phyloP scores from a whole-genome alignment of 257 asterid species.

The Catharanthus roseus region DNA sequence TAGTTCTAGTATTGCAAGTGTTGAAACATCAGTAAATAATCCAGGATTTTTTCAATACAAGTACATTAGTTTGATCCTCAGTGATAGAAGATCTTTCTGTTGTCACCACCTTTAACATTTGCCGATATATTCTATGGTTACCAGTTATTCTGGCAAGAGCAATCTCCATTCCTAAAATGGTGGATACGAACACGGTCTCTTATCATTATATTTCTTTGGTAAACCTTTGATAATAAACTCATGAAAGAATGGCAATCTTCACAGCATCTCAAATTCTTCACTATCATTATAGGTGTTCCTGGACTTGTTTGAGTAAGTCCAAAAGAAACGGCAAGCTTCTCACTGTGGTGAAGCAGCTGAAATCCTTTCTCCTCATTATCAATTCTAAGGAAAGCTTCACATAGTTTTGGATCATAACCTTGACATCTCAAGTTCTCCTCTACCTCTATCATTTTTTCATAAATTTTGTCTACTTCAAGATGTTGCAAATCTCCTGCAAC shows the following conservation, averaged over 20 bases:
- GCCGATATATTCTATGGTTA: background rate
- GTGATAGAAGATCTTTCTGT: background rate
- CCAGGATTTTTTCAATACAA: background rate
- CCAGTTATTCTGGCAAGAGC: slow-evolving; percentile 31
- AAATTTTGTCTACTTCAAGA: slow-evolving; percentile 10
- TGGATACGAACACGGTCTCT: slow-evolving; percentile 28
- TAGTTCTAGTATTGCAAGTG: background rate
- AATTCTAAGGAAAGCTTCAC: slow-evolving; percentile 17
- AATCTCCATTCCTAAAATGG: slow-evolving; percentile 27
- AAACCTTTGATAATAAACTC: slow-evolving; percentile 21
- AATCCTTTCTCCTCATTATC: slow-evolving; percentile 24
- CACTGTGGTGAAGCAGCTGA: slow-evolving; percentile 30
- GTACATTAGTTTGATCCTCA: background rate
- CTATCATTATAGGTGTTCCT: slow-evolving; percentile 21
- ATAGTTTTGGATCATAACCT: slow-evolving; percentile 20
- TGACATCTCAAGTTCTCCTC: slow-evolving; percentile 14
- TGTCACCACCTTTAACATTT: background rate
- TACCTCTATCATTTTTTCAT: slow-evolving; percentile 14
- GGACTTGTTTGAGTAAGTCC: slow-evolving; percentile 20
- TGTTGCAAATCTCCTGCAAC: slow-evolving; percentile 21
- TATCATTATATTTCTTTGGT: slow-evolving; percentile 23
- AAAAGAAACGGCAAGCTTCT: slow-evolving; percentile 29
- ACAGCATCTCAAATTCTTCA: slow-evolving; percentile 27
- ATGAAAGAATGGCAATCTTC: slow-evolving; percentile 32
- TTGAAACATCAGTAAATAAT: background rate